A percentile compares a stretch with the other conserved stretches of the same genome.
phyloP scores from a whole-genome alignment of 345 rosid species.

The Euphorbia peplus region DNA sequence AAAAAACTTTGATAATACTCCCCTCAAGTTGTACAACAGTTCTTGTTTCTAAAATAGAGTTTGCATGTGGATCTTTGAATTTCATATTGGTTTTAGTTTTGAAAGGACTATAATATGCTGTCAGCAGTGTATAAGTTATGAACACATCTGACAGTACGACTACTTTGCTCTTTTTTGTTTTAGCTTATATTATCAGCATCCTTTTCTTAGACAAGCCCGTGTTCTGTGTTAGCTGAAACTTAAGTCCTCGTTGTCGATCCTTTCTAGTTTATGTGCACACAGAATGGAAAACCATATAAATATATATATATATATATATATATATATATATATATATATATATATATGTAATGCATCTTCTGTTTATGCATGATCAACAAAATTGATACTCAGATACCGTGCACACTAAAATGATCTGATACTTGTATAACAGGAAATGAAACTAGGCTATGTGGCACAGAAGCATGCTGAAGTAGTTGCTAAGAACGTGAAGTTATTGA shows the following conservation, averaged over 20 bases:
- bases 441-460: constrained; percentile 76
- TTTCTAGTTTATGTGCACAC: background rate
- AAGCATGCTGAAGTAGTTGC: constrained; percentile 57
- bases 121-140: background rate
- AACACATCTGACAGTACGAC: background rate
- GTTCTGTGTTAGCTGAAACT: background rate
- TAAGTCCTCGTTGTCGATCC: background rate
- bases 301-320: too few species aligned
- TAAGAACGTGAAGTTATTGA: constrained; percentile 61
- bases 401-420: background rate
- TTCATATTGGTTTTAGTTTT: background rate
- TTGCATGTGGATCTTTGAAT: too few species aligned
- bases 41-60: background rate
- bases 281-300: background rate
- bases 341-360: background rate
- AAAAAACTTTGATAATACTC: too few species aligned
- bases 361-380: too few species aligned
- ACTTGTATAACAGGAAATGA: constrained; percentile 50
- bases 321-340: too few species aligned
- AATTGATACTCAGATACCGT: too few species aligned
- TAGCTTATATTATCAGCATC: too few species aligned
- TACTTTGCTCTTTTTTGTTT: background rate
- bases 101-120: background rate
- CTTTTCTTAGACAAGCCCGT: background rate
- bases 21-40: too few species aligned